phyloP scores from a whole-genome alignment of 495 filamentous ascomycete species.

The Tuber borchii region DNA sequence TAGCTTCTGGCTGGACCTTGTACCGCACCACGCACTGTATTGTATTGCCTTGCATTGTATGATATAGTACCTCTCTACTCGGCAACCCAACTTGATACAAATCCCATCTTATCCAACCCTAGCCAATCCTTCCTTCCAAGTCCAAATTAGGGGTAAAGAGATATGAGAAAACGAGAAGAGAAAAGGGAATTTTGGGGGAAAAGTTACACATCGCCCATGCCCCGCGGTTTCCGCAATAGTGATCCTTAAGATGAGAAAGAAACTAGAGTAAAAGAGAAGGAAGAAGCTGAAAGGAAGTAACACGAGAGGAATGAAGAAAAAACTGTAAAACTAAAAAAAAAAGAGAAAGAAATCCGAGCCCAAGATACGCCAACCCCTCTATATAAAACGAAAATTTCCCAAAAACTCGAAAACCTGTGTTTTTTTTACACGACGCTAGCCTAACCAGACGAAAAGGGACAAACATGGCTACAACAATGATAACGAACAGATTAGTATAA shows the following conservation, averaged over 20 bases:
- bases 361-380: neutral
- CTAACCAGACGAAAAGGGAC: neutral
- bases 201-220: neutral
- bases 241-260: neutral
- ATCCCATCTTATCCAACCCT: neutral
- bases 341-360: neutral
- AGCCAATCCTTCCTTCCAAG: neutral
- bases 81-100: neutral
- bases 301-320: neutral
- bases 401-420: neutral
- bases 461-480: neutral
- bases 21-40: neutral
- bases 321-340: neutral
- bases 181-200: neutral
- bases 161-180: neutral
- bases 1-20: too few species aligned
- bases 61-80: neutral
- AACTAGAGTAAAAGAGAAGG: neutral
- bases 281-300: neutral
- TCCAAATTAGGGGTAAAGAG: neutral
- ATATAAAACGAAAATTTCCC: neutral
- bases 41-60: neutral
- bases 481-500: constrained; percentile 6
- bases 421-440: neutral
- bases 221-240: neutral